These are phyloP conservation scores for Cryphonectria japonica DNA, from an alignment of 2,329 filamentous ascomycete species.

Conservation along the genomic window DNA sequence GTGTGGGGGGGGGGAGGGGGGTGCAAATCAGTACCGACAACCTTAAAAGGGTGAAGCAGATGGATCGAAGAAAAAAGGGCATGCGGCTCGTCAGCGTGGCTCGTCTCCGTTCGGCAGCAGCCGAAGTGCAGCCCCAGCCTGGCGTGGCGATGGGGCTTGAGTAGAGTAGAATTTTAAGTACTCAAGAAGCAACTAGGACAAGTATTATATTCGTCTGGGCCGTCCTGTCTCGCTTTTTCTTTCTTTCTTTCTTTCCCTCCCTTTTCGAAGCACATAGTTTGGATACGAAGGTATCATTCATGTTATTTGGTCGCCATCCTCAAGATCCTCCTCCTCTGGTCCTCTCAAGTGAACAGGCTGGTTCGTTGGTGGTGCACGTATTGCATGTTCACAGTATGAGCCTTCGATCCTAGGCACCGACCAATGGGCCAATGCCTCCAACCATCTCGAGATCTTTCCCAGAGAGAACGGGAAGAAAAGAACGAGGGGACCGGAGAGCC, in stretches of 20 bases:
- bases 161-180: background rate
- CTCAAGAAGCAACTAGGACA: background rate
- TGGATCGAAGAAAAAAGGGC: background rate
- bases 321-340: background rate
- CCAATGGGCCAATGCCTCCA: too few relatives aligned
- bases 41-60: background rate
- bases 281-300: background rate
- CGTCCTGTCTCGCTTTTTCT: background rate
- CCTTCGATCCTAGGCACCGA: too few relatives aligned
- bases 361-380: background rate
- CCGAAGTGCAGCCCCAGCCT: background rate
- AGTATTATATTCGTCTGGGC: background rate
- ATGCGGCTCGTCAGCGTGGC: conserved; percentile 9
- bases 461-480: background rate
- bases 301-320: background rate
- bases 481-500: background rate
- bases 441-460: too few relatives aligned
- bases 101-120: conserved; percentile 7
- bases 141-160: background rate
- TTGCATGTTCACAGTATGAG: too few relatives aligned
- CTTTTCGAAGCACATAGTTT: background rate
- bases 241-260: background rate
- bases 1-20: too few relatives aligned
- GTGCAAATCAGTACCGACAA: background rate
- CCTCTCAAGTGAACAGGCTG: background rate